These are phyloP conservation scores for Jasminum sambac DNA, from an alignment of 257 asterid genomes.

Conservation along the genomic window DNA sequence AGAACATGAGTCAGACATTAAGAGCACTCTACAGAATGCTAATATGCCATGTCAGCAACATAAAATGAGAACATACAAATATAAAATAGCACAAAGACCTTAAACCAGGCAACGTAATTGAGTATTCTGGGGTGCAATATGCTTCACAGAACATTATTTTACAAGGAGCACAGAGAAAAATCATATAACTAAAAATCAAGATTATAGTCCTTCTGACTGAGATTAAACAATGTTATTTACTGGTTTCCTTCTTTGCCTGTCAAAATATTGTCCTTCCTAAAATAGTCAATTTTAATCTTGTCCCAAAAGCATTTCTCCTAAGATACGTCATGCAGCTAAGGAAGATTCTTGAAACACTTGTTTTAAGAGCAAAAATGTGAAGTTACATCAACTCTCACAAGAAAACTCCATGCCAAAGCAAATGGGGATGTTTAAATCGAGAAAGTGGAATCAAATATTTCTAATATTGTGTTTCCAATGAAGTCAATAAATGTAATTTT, in stretches of 20 bases:
- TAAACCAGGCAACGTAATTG: slow-evolving; percentile 8
- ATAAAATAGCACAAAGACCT: slow-evolving; percentile 4
- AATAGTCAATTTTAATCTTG: neutral
- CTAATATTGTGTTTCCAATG: neutral
- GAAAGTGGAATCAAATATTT: neutral
- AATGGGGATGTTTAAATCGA: neutral
- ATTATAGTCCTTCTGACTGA: neutral
- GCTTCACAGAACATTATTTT: slow-evolving; percentile 5
- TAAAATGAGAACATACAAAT: neutral
- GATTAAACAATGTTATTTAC: neutral
- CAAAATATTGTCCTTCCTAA: neutral
- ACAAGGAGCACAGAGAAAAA: neutral
- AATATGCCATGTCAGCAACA: neutral
- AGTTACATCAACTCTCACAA: neutral
- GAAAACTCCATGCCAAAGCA: neutral
- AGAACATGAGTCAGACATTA: neutral
- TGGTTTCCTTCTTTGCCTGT: neutral
- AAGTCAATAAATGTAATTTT: neutral
- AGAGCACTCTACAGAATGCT: slow-evolving; percentile 2
- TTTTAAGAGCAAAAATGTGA: neutral
- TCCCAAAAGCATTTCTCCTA: neutral
- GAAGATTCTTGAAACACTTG: neutral
- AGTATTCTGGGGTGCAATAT: neutral
- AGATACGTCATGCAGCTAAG: neutral
- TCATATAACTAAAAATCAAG: neutral